Percentiles rank a stretch among this genome's conserved stretches.
phyloP scores from a whole-genome alignment of 2,329 filamentous ascomycete species.

The Coccinonectria pachysandricola region DNA sequence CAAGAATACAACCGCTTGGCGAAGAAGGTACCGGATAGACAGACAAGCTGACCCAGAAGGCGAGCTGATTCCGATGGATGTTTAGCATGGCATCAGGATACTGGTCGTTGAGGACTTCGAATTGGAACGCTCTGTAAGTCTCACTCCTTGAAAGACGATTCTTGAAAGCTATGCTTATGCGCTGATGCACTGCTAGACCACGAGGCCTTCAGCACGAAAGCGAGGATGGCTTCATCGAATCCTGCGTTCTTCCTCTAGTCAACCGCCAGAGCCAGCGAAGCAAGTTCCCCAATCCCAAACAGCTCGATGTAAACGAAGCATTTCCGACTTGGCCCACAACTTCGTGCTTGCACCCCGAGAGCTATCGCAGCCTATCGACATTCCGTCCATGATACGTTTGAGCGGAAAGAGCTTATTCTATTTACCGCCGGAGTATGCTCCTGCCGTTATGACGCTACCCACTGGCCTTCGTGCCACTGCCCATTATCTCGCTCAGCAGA shows the following conservation, averaged over 20 bases:
- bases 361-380: slow-evolving; percentile 36
- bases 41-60: neutral
- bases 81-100: slow-evolving; percentile 42
- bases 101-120: slow-evolving; percentile 28
- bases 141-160: too few species aligned
- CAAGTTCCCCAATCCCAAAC: slow-evolving; percentile 5
- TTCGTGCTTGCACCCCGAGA: slow-evolving; percentile 34
- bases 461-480: slow-evolving; percentile 57
- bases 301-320: slow-evolving; percentile 37
- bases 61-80: neutral
- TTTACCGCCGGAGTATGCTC: slow-evolving; percentile 48
- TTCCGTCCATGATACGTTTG: slow-evolving; percentile 50
- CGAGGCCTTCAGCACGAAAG: slow-evolving; percentile 19
- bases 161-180: too few species aligned
- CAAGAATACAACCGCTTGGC: slow-evolving; percentile 52
- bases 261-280: slow-evolving; percentile 4
- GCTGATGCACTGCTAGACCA: slow-evolving; percentile 9
- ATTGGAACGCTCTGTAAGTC: slow-evolving; percentile 23
- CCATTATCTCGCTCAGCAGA: slow-evolving; percentile 51
- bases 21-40: slow-evolving; percentile 34
- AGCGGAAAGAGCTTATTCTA: slow-evolving; percentile 54
- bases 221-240: slow-evolving; percentile 29
- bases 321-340: slow-evolving; percentile 43
- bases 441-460: slow-evolving; percentile 47
- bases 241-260: slow-evolving; percentile 19